These are phyloP conservation scores for Blastobotrys mokoenaii DNA, from an alignment of 805 yeast species.

Conservation along the genomic window DNA sequence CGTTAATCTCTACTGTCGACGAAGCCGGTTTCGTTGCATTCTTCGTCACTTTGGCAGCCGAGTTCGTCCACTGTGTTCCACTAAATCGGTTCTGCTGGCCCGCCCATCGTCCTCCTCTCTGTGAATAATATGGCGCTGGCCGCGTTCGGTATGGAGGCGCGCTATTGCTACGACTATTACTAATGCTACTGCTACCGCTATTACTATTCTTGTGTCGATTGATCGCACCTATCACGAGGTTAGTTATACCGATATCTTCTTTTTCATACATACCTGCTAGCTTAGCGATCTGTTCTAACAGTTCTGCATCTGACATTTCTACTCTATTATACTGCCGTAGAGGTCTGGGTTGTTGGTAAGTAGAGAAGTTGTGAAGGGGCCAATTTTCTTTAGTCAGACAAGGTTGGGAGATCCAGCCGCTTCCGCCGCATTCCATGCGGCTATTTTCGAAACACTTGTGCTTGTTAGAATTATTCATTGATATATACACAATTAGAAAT, in stretches of 20 bases:
- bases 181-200: not conserved
- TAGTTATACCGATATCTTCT: not conserved
- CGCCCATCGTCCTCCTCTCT: slow-evolving; percentile 6
- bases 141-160: not conserved
- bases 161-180: not conserved
- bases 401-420: too few species aligned
- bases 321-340: not conserved
- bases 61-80: too few species aligned
- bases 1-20: slow-evolving; percentile 15
- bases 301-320: slow-evolving; percentile 16
- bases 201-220: slow-evolving; percentile 16
- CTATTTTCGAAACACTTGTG: too few species aligned
- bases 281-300: slow-evolving; percentile 17
- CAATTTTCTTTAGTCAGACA: too few species aligned
- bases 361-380: not conserved
- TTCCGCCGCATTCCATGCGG: too few species aligned
- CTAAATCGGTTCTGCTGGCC: not conserved
- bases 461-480: too few species aligned
- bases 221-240: slow-evolving; percentile 15
- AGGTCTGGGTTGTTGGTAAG: slow-evolving; percentile 3
- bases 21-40: not conserved
- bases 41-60: too few species aligned
- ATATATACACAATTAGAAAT: too few species aligned
- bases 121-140: not conserved
- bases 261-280: slow-evolving; percentile 16